A percentile compares a stretch with the other conserved stretches of the same genome.
phyloP scores from a whole-genome alignment of 805 yeast species.

The Saturnispora silvae region DNA sequence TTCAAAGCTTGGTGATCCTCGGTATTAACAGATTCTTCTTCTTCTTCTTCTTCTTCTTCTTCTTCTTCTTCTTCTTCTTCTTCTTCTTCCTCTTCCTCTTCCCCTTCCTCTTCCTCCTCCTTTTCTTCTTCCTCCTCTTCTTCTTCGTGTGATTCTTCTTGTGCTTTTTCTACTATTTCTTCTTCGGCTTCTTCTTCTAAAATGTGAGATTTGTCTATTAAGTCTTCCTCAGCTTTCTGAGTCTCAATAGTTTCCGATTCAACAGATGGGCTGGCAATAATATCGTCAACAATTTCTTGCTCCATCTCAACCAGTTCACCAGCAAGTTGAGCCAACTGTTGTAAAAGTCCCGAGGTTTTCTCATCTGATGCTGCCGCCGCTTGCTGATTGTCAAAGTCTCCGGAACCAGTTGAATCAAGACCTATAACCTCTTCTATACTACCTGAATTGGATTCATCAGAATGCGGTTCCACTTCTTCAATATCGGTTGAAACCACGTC shows the following conservation, averaged over 20 bases:
- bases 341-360: slow-evolving; percentile 8
- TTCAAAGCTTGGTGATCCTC: too few species aligned
- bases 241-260: too few species aligned
- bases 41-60: neutral
- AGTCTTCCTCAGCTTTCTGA: neutral
- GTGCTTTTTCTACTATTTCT: neutral
- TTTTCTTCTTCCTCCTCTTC: slow-evolving; percentile 1
- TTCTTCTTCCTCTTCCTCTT: neutral
- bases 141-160: neutral
- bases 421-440: neutral
- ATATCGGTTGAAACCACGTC: too few species aligned
- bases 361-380: too few species aligned
- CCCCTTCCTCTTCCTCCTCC: neutral
- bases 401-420: too few species aligned
- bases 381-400: too few species aligned
- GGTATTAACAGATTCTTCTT: neutral
- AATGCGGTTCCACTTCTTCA: too few species aligned
- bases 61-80: neutral
- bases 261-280: slow-evolving; percentile 1
- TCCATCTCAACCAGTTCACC: slow-evolving; percentile 10
- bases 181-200: neutral
- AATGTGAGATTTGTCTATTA: neutral
- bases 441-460: too few species aligned
- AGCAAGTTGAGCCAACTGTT: slow-evolving; percentile 7
- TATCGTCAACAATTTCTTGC: slow-evolving; percentile 8